A percentile compares a stretch with the other conserved stretches of the same genome.
phyloP scores from a whole-genome alignment of 352 stramenopile genomes.

The Phytophthora constricta region DNA sequence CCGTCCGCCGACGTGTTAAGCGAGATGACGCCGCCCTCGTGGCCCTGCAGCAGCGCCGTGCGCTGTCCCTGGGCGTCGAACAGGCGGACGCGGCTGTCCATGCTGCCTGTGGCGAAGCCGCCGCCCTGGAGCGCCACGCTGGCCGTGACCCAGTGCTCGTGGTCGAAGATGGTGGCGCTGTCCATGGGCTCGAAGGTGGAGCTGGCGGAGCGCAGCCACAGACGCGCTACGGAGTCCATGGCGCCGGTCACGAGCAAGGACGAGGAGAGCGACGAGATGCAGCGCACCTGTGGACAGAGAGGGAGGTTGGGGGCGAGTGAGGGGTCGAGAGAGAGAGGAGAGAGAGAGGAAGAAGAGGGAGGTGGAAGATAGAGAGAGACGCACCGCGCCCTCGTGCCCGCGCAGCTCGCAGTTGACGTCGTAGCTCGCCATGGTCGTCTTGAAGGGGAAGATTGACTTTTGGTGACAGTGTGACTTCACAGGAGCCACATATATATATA shows the following conservation, averaged over 20 bases:
- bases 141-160: slow-evolving; percentile 88
- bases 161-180: slow-evolving; percentile 67
- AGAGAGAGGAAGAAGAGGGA: background rate
- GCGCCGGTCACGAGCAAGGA: slow-evolving; percentile 71
- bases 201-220: slow-evolving; percentile 54
- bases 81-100: slow-evolving; percentile 83
- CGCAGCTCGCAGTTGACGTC: slow-evolving; percentile 62
- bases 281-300: slow-evolving; percentile 54
- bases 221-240: slow-evolving; percentile 74
- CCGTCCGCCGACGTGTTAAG: slow-evolving; percentile 50
- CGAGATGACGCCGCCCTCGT: slow-evolving; percentile 83
- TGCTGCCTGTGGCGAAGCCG: slow-evolving; percentile 78
- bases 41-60: slow-evolving; percentile 52
- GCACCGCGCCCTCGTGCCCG: slow-evolving; percentile 80
- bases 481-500: no score
- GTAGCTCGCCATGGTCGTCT: slow-evolving; percentile 27
- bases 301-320: slow-evolving; percentile 1
- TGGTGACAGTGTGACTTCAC: no score
- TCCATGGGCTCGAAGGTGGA: slow-evolving; percentile 51
- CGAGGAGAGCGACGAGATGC: slow-evolving; percentile 55
- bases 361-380: slow-evolving; percentile 9
- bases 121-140: slow-evolving; percentile 48
- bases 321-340: slow-evolving; percentile 6
- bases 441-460: slow-evolving; percentile 15
- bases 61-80: slow-evolving; percentile 59